Percentiles rank a stretch among this genome's conserved stretches.
phyloP scores from a whole-genome alignment of 2,329 filamentous ascomycete genomes.

The Exophiala mesophila region DNA sequence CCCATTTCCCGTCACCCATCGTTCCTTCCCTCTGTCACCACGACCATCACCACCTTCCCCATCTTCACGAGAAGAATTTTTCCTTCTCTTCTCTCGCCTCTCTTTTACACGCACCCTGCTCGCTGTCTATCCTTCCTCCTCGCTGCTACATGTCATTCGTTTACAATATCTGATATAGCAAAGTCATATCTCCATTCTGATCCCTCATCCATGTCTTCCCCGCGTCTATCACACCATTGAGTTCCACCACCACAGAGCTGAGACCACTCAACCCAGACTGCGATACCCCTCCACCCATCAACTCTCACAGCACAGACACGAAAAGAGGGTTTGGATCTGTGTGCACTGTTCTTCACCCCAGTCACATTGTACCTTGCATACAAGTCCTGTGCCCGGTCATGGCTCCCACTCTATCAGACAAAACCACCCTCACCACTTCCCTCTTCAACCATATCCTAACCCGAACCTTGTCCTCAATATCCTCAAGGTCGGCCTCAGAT shows the following conservation, averaged over 20 bases:
- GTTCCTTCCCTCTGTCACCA: constrained; percentile 3
- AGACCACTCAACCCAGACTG: constrained; percentile 1
- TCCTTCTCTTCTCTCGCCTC: background rate
- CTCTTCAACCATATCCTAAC: constrained; percentile 8
- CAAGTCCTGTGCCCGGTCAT: constrained; percentile 2
- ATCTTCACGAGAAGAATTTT: background rate
- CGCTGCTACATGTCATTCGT: background rate
- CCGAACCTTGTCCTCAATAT: constrained; percentile 14
- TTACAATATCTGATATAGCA: too few relatives aligned
- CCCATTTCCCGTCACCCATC: constrained; percentile 2
- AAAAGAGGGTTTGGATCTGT: too few relatives aligned
- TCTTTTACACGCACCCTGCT: too few relatives aligned
- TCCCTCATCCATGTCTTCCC: background rate
- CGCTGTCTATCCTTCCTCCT: constrained; percentile 14
- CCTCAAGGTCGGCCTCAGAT: constrained; percentile 5
- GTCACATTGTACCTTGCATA: too few relatives aligned
- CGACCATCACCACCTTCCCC: constrained; percentile 2
- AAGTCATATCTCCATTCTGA: too few relatives aligned
- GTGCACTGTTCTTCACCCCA: too few relatives aligned
- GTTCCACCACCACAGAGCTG: constrained; percentile 7
- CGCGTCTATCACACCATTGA: constrained; percentile 3
- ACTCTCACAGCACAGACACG: too few relatives aligned
- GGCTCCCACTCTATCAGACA: constrained; percentile 15
- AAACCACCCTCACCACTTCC: constrained; percentile 8
- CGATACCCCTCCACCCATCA: too few relatives aligned